A percentile compares a stretch with the other conserved stretches of the same genome.
These are phyloP conservation scores for Oryza coarctata DNA, from an alignment of 176 grass and related monocot genomes.

Conservation along the genomic window DNA sequence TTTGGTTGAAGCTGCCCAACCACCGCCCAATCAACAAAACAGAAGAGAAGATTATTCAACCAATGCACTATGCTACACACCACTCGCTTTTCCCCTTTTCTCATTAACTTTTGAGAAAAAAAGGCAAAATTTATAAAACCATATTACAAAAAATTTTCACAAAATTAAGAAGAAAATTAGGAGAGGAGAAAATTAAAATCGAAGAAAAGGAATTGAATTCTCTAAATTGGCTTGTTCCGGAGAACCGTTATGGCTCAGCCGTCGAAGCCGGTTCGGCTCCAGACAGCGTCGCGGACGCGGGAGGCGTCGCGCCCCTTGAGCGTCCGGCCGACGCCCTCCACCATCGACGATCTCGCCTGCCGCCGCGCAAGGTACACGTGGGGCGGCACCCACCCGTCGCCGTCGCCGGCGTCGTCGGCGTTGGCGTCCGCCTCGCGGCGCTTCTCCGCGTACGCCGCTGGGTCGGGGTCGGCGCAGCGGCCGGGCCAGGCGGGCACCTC, in stretches of 20 bases:
- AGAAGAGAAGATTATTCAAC: constrained; percentile 13
- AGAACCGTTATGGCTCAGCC: neutral
- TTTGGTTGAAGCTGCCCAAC: constrained; percentile 36
- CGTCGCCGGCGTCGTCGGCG: neutral
- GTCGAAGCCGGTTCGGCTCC: constrained; percentile 87
- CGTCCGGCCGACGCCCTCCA: constrained; percentile 85
- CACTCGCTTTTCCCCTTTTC: neutral
- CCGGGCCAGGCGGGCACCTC: constrained; percentile 57
- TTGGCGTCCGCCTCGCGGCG: neutral
- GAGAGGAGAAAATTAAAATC: neutral
- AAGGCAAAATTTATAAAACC: neutral
- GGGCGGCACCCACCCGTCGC: constrained; percentile 58
- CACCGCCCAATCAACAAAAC: constrained; percentile 20
- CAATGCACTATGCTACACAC: constrained; percentile 29
- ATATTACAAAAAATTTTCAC: constrained; percentile 20
- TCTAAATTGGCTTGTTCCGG: neutral
- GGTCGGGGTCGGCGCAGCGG: constrained; percentile 7
- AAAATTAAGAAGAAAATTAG: neutral
- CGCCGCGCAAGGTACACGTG: constrained; percentile 70
- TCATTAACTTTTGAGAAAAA: neutral
- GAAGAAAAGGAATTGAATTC: constrained; percentile 1
- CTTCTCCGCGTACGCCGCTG: neutral
- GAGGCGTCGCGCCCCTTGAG: constrained; percentile 89
- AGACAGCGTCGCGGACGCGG: constrained; percentile 89
- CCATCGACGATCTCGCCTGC: constrained; percentile 67